phyloP scores from a whole-genome alignment of 192 early-diverging fungal species.

The Spinellus fusiger region DNA sequence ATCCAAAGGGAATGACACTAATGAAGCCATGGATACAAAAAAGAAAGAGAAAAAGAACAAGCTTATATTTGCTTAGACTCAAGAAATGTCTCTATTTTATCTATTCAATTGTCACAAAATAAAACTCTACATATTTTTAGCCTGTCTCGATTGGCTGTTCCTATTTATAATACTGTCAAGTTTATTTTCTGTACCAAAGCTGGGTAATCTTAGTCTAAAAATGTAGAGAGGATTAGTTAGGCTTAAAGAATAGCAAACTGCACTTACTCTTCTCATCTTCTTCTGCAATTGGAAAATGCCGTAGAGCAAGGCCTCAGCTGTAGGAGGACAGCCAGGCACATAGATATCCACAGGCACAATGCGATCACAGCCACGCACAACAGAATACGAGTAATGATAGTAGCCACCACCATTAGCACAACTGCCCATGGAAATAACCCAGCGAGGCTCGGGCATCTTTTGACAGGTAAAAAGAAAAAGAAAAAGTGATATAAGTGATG shows the following conservation, averaged over 20 bases:
- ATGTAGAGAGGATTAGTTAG: not conserved
- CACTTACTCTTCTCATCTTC: slow-evolving; percentile 81
- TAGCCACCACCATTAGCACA: slow-evolving; percentile 97
- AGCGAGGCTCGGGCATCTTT: slow-evolving; percentile 94
- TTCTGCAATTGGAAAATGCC: slow-evolving; percentile 97
- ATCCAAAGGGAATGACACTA: no score
- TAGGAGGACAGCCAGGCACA: slow-evolving; percentile 96
- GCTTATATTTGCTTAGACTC: no score
- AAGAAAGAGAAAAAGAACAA: not conserved
- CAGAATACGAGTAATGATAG: slow-evolving; percentile 97
- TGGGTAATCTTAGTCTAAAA: slow-evolving; percentile 53
- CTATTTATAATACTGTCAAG: slow-evolving; percentile 18
- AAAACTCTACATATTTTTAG: slow-evolving; percentile 1
- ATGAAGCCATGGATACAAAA: not conserved
- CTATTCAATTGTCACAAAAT: not conserved
- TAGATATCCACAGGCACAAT: slow-evolving; percentile 95
- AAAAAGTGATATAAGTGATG: not conserved
- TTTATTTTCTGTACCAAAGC: slow-evolving; percentile 77
- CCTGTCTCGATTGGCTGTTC: slow-evolving; percentile 13
- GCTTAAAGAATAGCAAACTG: not conserved
- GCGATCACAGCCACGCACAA: slow-evolving; percentile 94
- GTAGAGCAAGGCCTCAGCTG: slow-evolving; percentile 93
- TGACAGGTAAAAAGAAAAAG: not conserved
- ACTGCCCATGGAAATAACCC: slow-evolving; percentile 99
- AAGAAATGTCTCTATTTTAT: not conserved